Percentiles rank a stretch among this genome's conserved stretches.
Conservation (phyloP, 1,284 basidiomycete species). For the Erythrobasidium hasegawianum region DNA sequence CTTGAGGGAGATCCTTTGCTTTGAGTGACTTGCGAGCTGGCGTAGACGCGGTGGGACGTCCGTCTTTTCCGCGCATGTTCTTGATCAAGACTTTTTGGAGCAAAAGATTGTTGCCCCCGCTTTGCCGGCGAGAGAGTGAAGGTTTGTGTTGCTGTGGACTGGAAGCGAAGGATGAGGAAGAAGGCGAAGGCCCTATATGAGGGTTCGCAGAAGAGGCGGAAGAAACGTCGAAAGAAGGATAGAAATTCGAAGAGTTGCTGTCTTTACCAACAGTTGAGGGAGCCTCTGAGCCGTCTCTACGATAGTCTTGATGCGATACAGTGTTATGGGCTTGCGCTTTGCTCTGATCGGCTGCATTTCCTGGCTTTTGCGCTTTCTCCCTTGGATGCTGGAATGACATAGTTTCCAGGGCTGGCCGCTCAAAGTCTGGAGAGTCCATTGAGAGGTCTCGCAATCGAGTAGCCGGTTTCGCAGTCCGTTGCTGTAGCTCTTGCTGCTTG, state of each 20-base stretch:
- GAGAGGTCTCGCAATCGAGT: conserved; percentile 38
- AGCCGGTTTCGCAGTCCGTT: conserved; percentile 10
- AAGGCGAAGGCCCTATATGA: conserved; percentile 6
- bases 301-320: not conserved
- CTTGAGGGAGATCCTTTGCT: conserved; percentile 11
- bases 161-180: conserved; percentile 1
- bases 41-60: conserved; percentile 29
- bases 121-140: conserved; percentile 21
- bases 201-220: conserved; percentile 10
- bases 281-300: conserved; percentile 35
- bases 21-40: conserved; percentile 26
- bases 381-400: conserved; percentile 32
- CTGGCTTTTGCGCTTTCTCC: conserved; percentile 1
- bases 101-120: conserved; percentile 33
- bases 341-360: not conserved
- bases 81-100: conserved; percentile 40
- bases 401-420: conserved; percentile 41
- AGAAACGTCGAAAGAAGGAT: conserved; percentile 2
- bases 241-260: not conserved
- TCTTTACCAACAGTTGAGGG: not conserved
- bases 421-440: conserved; percentile 43
- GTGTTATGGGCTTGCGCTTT: not conserved
- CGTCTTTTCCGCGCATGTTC: conserved; percentile 33
- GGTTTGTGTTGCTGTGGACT: conserved; percentile 10
- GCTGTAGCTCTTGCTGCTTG: conserved; percentile 14